These are phyloP conservation scores for Lactarius evosmus DNA, from an alignment of 768 basidiomycete genomes.

Conservation along the genomic window DNA sequence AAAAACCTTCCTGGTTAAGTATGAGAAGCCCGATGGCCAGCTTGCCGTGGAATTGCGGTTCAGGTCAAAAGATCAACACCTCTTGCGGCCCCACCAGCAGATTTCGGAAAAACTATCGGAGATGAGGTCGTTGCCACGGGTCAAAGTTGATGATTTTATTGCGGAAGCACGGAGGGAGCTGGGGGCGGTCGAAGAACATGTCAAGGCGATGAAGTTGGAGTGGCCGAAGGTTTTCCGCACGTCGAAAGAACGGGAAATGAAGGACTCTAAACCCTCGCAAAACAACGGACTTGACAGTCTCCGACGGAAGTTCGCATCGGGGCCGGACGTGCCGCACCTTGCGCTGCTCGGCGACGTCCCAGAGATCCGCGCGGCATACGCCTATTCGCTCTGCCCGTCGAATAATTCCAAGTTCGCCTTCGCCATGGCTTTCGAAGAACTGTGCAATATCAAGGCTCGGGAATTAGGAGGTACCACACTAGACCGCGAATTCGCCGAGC, in stretches of 20 bases:
- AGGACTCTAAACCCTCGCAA: neutral
- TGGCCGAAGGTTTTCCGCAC: constrained; percentile 19
- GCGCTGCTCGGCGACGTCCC: constrained; percentile 14
- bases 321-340: constrained; percentile 15
- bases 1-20: constrained; percentile 38
- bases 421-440: constrained; percentile 9
- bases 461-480: constrained; percentile 8
- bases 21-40: constrained; percentile 31
- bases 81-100: constrained; percentile 8
- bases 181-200: constrained; percentile 39
- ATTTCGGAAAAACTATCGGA: constrained; percentile 1
- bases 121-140: constrained; percentile 5
- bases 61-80: neutral
- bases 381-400: neutral
- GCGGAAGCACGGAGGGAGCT: constrained; percentile 37
- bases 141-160: constrained; percentile 27
- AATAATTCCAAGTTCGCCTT: constrained; percentile 12
- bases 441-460: constrained; percentile 25
- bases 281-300: neutral
- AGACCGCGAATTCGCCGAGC: constrained; percentile 28
- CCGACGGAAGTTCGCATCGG: constrained; percentile 9
- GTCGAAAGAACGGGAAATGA: neutral
- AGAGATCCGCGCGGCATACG: constrained; percentile 22
- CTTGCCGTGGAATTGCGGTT: neutral
- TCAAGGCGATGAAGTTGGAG: constrained; percentile 30